phyloP scores from a whole-genome alignment of 1,284 basidiomycete genomes.

The Mycosarcoma maydis region DNA sequence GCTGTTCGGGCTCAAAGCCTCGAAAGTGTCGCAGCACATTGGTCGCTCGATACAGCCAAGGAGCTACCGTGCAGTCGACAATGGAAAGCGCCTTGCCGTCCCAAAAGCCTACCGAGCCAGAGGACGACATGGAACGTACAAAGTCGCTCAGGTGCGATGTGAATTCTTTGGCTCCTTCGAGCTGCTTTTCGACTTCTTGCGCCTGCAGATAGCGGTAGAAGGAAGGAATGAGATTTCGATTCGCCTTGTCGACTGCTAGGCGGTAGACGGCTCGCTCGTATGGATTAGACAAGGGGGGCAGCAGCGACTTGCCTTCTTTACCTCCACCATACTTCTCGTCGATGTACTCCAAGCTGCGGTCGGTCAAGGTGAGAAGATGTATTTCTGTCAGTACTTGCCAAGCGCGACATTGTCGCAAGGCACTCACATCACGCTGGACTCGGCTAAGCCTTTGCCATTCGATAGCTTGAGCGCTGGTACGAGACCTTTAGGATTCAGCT shows the following conservation, averaged over 20 bases:
- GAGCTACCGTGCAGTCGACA: conserved; percentile 77
- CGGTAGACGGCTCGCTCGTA: conserved; percentile 77
- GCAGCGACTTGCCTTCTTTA: conserved; percentile 67
- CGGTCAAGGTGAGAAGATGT: conserved; percentile 68
- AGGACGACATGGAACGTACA: conserved; percentile 70
- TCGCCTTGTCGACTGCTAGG: conserved; percentile 77
- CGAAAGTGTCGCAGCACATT: conserved; percentile 78
- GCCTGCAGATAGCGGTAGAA: conserved; percentile 83
- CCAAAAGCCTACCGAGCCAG: conserved; percentile 70
- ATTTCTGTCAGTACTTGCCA: background rate
- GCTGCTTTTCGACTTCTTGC: conserved; percentile 74
- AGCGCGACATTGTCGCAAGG: background rate
- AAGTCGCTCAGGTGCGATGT: conserved; percentile 72
- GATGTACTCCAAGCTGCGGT: conserved; percentile 77
- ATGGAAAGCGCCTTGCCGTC: conserved; percentile 73
- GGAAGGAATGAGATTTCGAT: conserved; percentile 75
- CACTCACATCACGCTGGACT: conserved; percentile 55
- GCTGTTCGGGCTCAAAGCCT: conserved; percentile 71
- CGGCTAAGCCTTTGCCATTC: conserved; percentile 47
- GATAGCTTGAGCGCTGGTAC: conserved; percentile 76
- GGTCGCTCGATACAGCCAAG: conserved; percentile 78
- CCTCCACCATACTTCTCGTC: conserved; percentile 74
- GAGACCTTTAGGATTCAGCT: conserved; percentile 80
- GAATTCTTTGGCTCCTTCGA: conserved; percentile 73
- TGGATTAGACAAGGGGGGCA: conserved; percentile 74